A percentile compares a stretch with the other conserved stretches of the same genome.
Conservation (phyloP, 208 protist genomes). For the Zelonia costaricensis region DNA sequence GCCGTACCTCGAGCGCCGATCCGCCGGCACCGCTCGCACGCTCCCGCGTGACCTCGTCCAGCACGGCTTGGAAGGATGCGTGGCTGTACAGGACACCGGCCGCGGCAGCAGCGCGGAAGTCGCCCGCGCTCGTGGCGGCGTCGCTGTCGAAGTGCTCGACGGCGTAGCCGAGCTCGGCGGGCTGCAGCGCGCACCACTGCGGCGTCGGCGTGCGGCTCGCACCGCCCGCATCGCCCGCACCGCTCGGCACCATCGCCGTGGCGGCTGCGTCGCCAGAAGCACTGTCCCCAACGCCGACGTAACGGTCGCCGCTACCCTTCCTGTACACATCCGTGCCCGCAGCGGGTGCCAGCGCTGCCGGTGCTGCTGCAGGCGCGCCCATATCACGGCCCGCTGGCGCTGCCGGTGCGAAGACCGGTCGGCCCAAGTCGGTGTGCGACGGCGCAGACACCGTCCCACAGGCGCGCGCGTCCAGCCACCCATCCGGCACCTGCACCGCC, state of each 20-base stretch:
- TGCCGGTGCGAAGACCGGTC: not conserved
- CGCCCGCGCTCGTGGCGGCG: conserved; percentile 11
- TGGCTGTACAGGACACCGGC: conserved; percentile 19
- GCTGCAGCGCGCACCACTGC: conserved; percentile 38
- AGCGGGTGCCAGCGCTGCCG: too few species aligned
- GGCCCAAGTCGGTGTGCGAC: not conserved
- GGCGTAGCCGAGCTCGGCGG: conserved; percentile 64
- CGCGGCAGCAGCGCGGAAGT: conserved; percentile 17
- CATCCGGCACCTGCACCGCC: not conserved
- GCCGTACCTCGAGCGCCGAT: not conserved
- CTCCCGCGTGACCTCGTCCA: conserved; percentile 17
- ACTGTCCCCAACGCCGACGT: too few species aligned
- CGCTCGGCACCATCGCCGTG: too few species aligned
- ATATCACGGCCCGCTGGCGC: too few species aligned
- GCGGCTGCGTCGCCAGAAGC: too few species aligned
- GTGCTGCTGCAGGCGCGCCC: too few species aligned
- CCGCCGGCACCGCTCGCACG: not conserved
- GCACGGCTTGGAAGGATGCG: conserved; percentile 20
- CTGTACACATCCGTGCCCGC: too few species aligned
- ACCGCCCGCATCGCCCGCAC: not conserved
- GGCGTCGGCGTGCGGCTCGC: too few species aligned
- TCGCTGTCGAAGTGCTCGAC: conserved; percentile 47
- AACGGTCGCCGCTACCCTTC: too few species aligned
- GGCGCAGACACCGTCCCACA: conserved; percentile 1
- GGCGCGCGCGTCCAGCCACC: not conserved